Base-by-base conservation (phyloP, 495 filamentous ascomycete species). In the Neurospora pannonica region DNA sequence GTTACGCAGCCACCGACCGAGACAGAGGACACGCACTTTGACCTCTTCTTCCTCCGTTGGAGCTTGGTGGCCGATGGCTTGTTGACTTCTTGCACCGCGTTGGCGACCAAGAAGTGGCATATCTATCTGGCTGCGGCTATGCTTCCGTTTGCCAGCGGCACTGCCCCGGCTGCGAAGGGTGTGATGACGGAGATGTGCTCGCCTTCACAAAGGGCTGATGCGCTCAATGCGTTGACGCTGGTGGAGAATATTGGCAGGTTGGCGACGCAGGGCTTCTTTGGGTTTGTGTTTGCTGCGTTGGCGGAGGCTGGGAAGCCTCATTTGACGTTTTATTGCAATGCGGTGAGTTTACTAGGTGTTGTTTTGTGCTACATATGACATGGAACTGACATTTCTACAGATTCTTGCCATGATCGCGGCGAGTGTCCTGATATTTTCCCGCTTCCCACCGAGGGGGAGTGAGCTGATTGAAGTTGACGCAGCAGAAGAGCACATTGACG, bases 171-270 rank as follows among this genome's bases (percentile, higher is more conserved):
- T 0, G 86, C 87, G 17, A 90, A 89, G 71, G 88, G 88, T 21
- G 87, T 88, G 38, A 88, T 90, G 80, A 84, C 88, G 19, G 85
- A 88, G 54, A 84, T 90, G 83, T 87, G 86, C 46, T 73, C 85
- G 4, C 75, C 83, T 2, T 78, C 78, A 7, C 79, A 86, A 71
- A 82, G 87, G 34, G 81, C 83, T 2, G 87, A 90, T 73, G 88
- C 88, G 0, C 80, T 90, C n/a, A 86, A 85, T 70, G 88, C 86
- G 0, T 84, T 90, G 31, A 87, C 85, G 0, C 79, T 90, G 31
- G 83, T 89, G 11, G 88, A 90, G 79, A 88, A 87, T 62, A 80
- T 88, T 19, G 88, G 85, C 19, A 78, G 84, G 40, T 78, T 90
- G 13, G 71, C 80, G 6, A 90, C 88, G 13, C 84, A 86, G 69